Conservation (phyloP, 2,329 filamentous ascomycete genomes). For the Chaetomium sp. region DNA sequence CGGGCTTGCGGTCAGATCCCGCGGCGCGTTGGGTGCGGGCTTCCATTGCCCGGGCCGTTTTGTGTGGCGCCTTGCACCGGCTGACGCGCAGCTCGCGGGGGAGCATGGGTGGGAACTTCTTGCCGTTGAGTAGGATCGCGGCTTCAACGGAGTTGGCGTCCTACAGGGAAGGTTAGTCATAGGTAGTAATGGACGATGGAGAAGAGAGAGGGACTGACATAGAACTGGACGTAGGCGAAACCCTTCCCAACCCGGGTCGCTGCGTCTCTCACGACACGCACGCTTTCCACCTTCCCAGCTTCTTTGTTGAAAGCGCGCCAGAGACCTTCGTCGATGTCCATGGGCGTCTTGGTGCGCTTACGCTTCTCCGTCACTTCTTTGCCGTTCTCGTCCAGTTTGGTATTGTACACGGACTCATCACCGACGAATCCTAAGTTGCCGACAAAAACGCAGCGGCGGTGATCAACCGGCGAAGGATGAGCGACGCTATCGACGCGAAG, state of each 20-base stretch:
- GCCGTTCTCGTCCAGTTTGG: conserved; percentile 58
- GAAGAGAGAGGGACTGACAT: conserved; percentile 39
- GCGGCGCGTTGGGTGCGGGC: conserved; percentile 38
- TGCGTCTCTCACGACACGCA: conserved; percentile 83
- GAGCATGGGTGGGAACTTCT: conserved; percentile 92
- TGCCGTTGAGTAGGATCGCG: conserved; percentile 80
- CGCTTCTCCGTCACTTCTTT: conserved; percentile 54
- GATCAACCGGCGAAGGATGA: conserved; percentile 74
- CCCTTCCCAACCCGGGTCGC: conserved; percentile 93
- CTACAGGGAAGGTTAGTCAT: conserved; percentile 29
- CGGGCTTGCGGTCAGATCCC: conserved; percentile 22
- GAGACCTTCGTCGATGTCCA: conserved; percentile 87
- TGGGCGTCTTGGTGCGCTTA: conserved; percentile 66
- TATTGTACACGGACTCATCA: conserved; percentile 68
- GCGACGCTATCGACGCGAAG: conserved; percentile 86
- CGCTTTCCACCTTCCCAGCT: conserved; percentile 80
- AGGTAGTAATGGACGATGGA: background rate
- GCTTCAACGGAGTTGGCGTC: conserved; percentile 84
- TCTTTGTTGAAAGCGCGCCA: conserved; percentile 72
- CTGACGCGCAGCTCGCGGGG: conserved; percentile 79
- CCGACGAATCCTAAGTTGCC: conserved; percentile 96
- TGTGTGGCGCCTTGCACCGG: conserved; percentile 70
- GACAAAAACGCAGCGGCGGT: conserved; percentile 89
- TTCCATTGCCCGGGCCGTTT: conserved; percentile 49
- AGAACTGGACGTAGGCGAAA: conserved; percentile 96